Percentiles rank a stretch among this genome's conserved stretches.
phyloP scores from a whole-genome alignment of 106 monocot genomes.

The Chionographis japonica region DNA sequence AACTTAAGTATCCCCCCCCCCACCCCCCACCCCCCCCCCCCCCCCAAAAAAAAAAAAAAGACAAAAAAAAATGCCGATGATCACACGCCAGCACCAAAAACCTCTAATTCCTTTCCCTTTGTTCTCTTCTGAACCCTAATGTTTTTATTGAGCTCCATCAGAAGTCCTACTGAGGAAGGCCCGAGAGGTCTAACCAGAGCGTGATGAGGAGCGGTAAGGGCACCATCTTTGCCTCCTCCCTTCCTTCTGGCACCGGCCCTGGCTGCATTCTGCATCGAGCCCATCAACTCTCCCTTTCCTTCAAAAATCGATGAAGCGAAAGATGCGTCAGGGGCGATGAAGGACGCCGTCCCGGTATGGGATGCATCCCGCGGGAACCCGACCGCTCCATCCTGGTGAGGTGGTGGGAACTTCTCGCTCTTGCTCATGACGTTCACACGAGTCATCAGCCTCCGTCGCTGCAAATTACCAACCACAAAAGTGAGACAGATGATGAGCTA shows the following conservation, averaged over 20 bases:
- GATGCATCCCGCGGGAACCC: conserved; percentile 23
- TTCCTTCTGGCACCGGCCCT: neutral
- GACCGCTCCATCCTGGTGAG: conserved; percentile 70
- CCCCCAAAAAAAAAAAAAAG: neutral
- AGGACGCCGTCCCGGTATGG: conserved; percentile 13
- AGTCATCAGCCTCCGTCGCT: conserved; percentile 41
- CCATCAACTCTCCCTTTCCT: neutral
- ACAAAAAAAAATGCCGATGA: too few relatives aligned
- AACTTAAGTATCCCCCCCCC: too few relatives aligned
- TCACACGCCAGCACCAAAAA: conserved; percentile 16
- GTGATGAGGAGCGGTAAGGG: neutral
- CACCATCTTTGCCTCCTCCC: neutral
- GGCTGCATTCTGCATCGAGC: neutral
- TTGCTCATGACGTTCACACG: conserved; percentile 38
- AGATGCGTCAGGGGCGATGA: conserved; percentile 16
- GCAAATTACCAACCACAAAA: conserved; percentile 8
- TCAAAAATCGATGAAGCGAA: conserved; percentile 36
- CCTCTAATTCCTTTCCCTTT: conserved; percentile 22
- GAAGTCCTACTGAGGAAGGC: conserved; percentile 9
- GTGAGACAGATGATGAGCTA: neutral
- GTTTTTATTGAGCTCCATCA: conserved; percentile 18
- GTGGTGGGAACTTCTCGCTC: conserved; percentile 90
- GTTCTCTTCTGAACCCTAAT: conserved; percentile 1
- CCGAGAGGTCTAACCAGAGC: neutral
- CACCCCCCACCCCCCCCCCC: too few relatives aligned